Base-by-base conservation (phyloP, 331 rosid species). In the Arachis monticola region DNA sequence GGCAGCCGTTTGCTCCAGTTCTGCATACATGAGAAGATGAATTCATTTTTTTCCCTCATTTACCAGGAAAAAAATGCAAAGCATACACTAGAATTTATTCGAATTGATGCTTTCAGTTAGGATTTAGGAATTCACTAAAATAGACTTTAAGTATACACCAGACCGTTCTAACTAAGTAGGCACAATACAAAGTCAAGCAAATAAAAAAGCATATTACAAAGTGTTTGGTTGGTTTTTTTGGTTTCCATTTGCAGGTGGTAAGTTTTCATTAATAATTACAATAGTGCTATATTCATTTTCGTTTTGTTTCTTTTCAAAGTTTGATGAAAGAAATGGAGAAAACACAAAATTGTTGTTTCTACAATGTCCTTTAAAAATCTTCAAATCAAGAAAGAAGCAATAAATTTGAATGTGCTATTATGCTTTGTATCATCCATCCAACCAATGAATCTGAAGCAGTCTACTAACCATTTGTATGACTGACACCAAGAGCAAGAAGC, bases 401-500 rank as follows among this genome's bases (percentile, higher is more conserved):
- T 51, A 46, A 47, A 41, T 52, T 55, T 56, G 51, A 70, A 60
- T 30, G 74, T 74, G 41, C 60, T 51, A 50, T 48, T 32, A 62
- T 42, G 4, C 11, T 45, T 69, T 71, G 55, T 13, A 63, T 61
- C 64, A 63, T 73, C 64, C 47, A 47, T 62, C 38, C 53, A 77
- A 73, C 30, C 10, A 60, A 6, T 48, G 14, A 53, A 53, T 47
- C 56, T n/a, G 77, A 77, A 76, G 51, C 60, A 80, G 45, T 8
- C 74, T 27, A 87, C 97, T 80, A 51, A 95, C 99, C 99, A 83
- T 95, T 95, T 64, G 99, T 95, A 83, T 95, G 97, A 83, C 99
- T 95, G 75, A 95, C 99, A 77, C 99, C 99, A 72, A 95, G 99
- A 70, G 99, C 96, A 80, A 95, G 99, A 87, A 95, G 99, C 87